phyloP scores from a whole-genome alignment of 495 filamentous ascomycete genomes.

The Aspergillus nidulans region DNA sequence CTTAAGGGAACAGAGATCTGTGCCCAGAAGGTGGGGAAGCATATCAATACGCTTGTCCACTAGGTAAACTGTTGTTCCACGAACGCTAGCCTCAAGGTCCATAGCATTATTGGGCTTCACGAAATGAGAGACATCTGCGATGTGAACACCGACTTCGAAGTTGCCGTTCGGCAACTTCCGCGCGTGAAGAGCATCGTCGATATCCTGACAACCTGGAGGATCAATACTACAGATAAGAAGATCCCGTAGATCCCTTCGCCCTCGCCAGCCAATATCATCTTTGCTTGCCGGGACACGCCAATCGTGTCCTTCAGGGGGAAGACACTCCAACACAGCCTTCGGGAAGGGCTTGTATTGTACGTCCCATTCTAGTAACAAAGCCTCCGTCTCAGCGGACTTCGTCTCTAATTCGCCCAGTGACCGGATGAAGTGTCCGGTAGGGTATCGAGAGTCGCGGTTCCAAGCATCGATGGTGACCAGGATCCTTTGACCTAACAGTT shows the following conservation, averaged over 20 bases:
- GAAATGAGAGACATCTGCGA: constrained; percentile 97
- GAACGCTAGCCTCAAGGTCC: constrained; percentile 88
- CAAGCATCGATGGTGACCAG: constrained; percentile 94
- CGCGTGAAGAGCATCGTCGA: constrained; percentile 95
- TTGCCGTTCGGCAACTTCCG: constrained; percentile 84
- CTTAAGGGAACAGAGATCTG: constrained; percentile 93
- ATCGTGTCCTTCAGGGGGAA: constrained; percentile 86
- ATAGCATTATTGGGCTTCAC: constrained; percentile 96
- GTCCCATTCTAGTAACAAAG: constrained; percentile 88
- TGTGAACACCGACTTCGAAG: constrained; percentile 96
- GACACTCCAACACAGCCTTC: constrained; percentile 87
- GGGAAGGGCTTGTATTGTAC: constrained; percentile 98
- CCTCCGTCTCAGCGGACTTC: constrained; percentile 94
- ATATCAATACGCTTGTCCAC: constrained; percentile 99
- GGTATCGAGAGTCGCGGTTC: constrained; percentile 89
- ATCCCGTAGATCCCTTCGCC: constrained; percentile 75
- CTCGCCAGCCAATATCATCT: constrained; percentile 79
- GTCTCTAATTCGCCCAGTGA: constrained; percentile 90
- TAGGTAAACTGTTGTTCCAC: constrained; percentile 94
- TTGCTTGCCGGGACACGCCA: constrained; percentile 80
- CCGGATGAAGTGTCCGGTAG: constrained; percentile 88
- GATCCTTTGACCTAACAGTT: constrained; percentile 84
- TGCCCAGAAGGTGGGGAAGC: constrained; percentile 92
- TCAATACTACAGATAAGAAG: constrained; percentile 96
- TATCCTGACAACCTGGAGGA: constrained; percentile 93